These are phyloP conservation scores for Eucalyptus shirleyi DNA, from an alignment of 345 rosid species.

Conservation along the genomic window DNA sequence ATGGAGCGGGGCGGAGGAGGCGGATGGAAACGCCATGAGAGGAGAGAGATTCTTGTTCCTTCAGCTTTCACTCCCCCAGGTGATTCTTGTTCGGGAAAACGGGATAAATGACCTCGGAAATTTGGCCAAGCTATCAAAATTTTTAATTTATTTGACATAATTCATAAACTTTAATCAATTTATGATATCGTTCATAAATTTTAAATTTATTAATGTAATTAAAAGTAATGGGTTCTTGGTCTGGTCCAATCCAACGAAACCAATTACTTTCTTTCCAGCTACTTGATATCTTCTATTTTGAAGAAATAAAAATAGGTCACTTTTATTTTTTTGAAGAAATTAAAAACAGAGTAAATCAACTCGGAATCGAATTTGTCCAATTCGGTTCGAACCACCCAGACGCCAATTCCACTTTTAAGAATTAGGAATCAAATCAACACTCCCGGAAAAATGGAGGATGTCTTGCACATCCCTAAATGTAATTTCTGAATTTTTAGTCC, in stretches of 20 bases:
- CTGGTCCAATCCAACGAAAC: too few relatives aligned
- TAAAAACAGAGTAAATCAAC: too few relatives aligned
- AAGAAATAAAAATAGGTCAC: too few relatives aligned
- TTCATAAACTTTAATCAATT: accelerated
- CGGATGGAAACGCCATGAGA: not conserved
- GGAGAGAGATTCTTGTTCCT: not conserved
- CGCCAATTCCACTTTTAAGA: accelerated
- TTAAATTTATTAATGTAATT: too few relatives aligned
- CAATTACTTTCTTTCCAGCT: too few relatives aligned
- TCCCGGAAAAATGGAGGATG: accelerated
- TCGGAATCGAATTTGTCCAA: accelerated
- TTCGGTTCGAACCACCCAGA: accelerated
- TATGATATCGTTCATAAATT: accelerated
- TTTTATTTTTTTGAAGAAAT: too few relatives aligned
- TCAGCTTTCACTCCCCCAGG: not conserved
- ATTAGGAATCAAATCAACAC: accelerated
- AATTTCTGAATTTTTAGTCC: accelerated
- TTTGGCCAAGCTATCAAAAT: too few relatives aligned
- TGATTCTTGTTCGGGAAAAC: not conserved
- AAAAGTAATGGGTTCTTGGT: accelerated
- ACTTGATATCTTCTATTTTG: too few relatives aligned
- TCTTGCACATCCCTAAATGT: not conserved
- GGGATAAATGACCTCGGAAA: not conserved
- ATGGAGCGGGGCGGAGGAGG: not conserved
- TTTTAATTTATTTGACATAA: accelerated